Evolutionary conservation across 2,329 filamentous ascomycete genomes (phyloP).

Genomic region (Pseudogymnoascus destructans): DNA sequence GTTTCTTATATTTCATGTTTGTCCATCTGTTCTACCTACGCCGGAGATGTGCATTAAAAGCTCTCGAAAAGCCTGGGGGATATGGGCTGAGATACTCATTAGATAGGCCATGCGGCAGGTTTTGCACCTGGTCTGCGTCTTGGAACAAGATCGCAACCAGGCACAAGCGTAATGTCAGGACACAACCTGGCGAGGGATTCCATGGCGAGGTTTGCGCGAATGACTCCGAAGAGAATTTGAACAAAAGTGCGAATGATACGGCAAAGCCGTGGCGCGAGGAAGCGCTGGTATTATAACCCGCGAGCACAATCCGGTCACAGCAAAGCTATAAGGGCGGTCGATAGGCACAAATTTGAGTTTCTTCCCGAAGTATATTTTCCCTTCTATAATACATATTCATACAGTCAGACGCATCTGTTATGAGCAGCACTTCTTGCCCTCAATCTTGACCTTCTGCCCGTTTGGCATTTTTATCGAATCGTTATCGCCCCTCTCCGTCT

Average conservation of each 20-base stretch:
- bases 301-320: neutral
- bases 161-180: neutral
- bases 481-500: conserved; percentile 88
- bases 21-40: too few species aligned
- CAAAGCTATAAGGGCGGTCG: neutral
- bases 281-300: neutral
- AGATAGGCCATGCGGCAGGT: neutral
- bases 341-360: neutral
- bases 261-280: neutral
- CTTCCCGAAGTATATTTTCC: neutral
- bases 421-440: conserved; percentile 23
- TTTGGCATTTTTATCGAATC: conserved; percentile 62
- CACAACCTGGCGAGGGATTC: neutral
- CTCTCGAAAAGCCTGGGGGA: neutral
- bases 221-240: neutral
- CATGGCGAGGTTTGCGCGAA: neutral
- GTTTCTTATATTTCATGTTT: too few species aligned
- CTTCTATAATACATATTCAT: conserved; percentile 5
- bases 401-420: neutral
- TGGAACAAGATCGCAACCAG: neutral
- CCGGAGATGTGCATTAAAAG: neutral
- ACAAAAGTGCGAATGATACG: neutral
- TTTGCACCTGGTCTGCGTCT: neutral
- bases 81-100: neutral
- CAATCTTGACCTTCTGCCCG: conserved; percentile 25